Conservation (phyloP, 2,329 filamentous ascomycete genomes). For the Penicillium thymicola region DNA sequence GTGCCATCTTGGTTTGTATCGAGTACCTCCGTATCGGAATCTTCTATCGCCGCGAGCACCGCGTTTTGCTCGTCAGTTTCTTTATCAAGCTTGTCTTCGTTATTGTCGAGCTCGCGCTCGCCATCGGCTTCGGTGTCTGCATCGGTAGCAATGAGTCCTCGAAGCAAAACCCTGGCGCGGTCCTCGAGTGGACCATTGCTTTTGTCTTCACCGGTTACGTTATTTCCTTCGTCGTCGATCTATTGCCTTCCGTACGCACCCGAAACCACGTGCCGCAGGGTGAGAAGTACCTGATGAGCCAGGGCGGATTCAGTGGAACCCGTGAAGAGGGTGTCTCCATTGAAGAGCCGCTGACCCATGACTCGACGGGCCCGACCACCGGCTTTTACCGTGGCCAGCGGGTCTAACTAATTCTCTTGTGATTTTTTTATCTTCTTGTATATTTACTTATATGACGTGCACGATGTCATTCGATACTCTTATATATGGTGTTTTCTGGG, state of each 20-base stretch:
- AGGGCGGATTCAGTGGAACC: conserved; percentile 8
- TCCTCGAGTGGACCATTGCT: conserved; percentile 76
- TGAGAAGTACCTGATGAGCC: conserved; percentile 32
- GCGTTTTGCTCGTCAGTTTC: conserved; percentile 73
- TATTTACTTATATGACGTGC: conserved; percentile 5
- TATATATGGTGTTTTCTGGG: background rate
- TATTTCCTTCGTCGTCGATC: conserved; percentile 80
- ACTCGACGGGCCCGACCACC: conserved; percentile 34
- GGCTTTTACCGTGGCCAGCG: conserved; percentile 31
- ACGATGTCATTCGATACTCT: conserved; percentile 5
- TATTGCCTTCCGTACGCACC: conserved; percentile 71
- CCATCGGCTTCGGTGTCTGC: conserved; percentile 61
- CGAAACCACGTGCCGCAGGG: conserved; percentile 48
- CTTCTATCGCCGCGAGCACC: conserved; percentile 68
- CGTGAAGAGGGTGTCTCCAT: conserved; percentile 21
- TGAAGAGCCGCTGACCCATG: conserved; percentile 39
- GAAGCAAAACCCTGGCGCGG: conserved; percentile 64
- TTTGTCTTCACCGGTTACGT: conserved; percentile 87
- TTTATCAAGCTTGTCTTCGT: conserved; percentile 86
- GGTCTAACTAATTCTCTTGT: conserved; percentile 12
- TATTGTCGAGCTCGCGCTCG: conserved; percentile 69
- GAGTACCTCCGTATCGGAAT: conserved; percentile 85
- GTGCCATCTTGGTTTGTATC: conserved; percentile 82
- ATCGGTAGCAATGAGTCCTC: conserved; percentile 44
- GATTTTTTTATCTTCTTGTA: background rate